A percentile compares a stretch with the other conserved stretches of the same genome.
These are phyloP conservation scores for Scopulariopsis brevicaulis DNA, from an alignment of 2,329 filamentous ascomycete species.

Conservation along the genomic window DNA sequence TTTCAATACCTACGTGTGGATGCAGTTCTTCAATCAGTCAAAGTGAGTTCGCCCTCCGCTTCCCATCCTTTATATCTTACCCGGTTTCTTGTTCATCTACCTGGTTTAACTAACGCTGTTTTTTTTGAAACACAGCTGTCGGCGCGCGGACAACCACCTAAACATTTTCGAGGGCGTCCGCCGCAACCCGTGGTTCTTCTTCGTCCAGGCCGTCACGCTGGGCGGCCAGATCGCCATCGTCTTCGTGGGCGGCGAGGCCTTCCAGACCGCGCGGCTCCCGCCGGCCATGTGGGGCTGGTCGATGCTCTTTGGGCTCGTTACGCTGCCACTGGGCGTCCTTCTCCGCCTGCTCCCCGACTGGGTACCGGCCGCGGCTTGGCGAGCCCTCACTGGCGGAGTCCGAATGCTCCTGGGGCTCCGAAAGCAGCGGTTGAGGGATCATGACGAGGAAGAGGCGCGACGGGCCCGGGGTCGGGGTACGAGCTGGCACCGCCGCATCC, in stretches of 20 bases:
- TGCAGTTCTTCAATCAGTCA: conserved; percentile 63
- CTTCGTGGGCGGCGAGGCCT: conserved; percentile 43
- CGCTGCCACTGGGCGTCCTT: conserved; percentile 35
- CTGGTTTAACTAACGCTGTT: too few species aligned
- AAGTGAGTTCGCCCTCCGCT: too few species aligned
- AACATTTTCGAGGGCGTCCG: conserved; percentile 48
- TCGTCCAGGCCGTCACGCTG: conserved; percentile 45
- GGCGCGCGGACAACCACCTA: conserved; percentile 50
- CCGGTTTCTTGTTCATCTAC: too few species aligned
- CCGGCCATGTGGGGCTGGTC: conserved; percentile 43
- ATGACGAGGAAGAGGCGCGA: too few species aligned
- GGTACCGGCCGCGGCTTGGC: too few species aligned
- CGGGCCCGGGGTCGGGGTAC: too few species aligned
- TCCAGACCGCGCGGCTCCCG: conserved; percentile 28
- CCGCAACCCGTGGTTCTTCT: conserved; percentile 45
- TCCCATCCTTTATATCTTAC: too few species aligned
- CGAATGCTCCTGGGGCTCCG: too few species aligned
- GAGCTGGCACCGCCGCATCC: too few species aligned
- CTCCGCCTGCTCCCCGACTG: conserved; percentile 38
- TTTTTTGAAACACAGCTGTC: too few species aligned
- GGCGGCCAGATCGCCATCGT: conserved; percentile 45
- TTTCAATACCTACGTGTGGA: conserved; percentile 62
- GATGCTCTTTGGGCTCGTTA: conserved; percentile 33
- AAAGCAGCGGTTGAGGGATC: too few species aligned
- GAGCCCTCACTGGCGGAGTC: too few species aligned